Evolutionary conservation across 116 monocot genomes (phyloP), one percentile per base, ranked within the genome.

Genomic region (Zostera marina): DNA sequence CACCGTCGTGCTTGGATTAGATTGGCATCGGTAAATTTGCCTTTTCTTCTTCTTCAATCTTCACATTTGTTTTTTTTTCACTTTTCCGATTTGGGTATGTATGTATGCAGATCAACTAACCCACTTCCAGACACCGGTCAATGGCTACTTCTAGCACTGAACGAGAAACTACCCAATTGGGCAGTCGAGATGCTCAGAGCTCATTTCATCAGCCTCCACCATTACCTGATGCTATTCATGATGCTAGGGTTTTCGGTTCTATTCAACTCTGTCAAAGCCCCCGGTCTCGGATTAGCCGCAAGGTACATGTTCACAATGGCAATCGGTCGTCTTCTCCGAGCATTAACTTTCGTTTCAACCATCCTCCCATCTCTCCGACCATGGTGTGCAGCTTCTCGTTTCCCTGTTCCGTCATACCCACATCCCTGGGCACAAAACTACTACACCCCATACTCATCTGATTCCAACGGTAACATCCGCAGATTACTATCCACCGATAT

Each of bases 391-490:
- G 7, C 64, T 7, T 57, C 67, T 49, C 74, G 85, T 47, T 96
- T 58, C 77, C 56, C 43, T 41, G 63, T 96, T 24, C 82, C 89
- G 9, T 14, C 54, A 17, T 78, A 89, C 65, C 96, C 96, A 23
- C 96, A 96, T 66, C 96, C 89, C 43, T 96, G 89, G 89, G 89
- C 82, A 24, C 96, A 96, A 42, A 82, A 96, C 39, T 96, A 85
- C 59, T 96, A 80, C 48, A 58, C 76, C 59, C 96, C 96, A 53
- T 96, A 89, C 76, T 73, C 79, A 42, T 73, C 79, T 23, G 78
- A 85, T 53, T 68, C 79, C 42, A 25, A 51, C 49, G 74, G 85
- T 2, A 32, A 5, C 24, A 81, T 96, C 67, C 79, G 64, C 41
- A 71, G 26, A 68, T 66, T 96, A 32, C 72, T 96, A 46, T 61